Evolutionary conservation across 2,329 filamentous ascomycete genomes (phyloP).

Genomic region (Pestalotiopsis sp.): DNA sequence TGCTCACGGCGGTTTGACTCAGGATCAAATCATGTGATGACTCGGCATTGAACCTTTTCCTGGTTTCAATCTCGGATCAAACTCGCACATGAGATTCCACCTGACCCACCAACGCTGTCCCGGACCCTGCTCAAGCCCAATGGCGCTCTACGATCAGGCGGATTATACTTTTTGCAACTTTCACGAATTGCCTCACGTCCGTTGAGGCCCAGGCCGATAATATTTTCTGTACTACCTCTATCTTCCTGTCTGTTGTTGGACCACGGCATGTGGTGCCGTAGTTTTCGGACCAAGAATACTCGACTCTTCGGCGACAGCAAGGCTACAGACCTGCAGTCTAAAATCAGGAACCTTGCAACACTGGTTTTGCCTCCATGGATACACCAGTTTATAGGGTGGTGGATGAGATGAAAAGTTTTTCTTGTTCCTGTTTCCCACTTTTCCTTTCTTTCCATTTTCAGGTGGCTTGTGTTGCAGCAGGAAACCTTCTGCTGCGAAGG

Average conservation of each 20-base stretch:
- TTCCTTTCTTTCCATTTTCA: neutral
- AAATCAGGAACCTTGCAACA: neutral
- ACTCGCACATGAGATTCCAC: neutral
- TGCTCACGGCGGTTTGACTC: constrained; percentile 76
- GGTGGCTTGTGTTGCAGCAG: neutral
- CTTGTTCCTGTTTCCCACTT: neutral
- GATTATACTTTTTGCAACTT: neutral
- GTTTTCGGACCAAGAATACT: neutral
- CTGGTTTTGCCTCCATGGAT: neutral
- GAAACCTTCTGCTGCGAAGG: constrained; percentile 19
- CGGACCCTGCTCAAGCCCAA: neutral
- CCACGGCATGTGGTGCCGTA: neutral
- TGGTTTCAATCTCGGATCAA: neutral
- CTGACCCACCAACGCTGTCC: neutral
- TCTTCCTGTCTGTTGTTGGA: neutral
- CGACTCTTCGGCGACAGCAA: neutral
- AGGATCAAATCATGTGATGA: constrained; percentile 93
- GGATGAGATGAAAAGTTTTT: constrained; percentile 1
- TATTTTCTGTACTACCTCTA: constrained; percentile 12
- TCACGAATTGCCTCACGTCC: neutral
- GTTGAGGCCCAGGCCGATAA: neutral
- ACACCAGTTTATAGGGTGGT: neutral
- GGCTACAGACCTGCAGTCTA: neutral
- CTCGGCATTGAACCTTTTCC: neutral
- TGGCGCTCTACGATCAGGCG: neutral